Evolutionary conservation across 768 basidiomycete species (phyloP).

Genomic region (Podaxis mareebaensis): DNA sequence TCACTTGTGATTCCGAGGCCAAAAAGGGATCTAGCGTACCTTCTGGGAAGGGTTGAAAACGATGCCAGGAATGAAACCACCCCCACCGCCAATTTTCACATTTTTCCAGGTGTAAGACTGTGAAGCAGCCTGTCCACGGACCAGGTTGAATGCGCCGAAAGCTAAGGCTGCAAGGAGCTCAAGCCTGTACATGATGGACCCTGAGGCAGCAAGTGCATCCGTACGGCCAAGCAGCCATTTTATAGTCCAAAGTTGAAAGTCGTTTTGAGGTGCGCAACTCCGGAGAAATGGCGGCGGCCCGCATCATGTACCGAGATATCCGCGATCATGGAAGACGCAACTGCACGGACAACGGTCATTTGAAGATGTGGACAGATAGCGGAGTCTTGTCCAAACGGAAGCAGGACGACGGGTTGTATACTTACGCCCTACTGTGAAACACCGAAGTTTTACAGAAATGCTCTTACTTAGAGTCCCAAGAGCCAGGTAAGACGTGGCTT

Average conservation of each 20-base stretch:
- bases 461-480: not conserved
- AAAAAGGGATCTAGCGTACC: constrained; percentile 19
- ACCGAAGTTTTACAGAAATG: constrained; percentile 12
- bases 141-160: constrained; percentile 26
- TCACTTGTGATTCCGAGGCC: not conserved
- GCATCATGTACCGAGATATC: constrained; percentile 3
- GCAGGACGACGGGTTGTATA: not conserved
- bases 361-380: not conserved
- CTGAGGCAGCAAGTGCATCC: not conserved
- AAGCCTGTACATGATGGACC: constrained; percentile 31
- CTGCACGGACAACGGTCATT: not conserved
- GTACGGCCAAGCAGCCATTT: not conserved
- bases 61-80: constrained; percentile 56
- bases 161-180: constrained; percentile 33
- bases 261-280: not conserved
- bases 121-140: constrained; percentile 38
- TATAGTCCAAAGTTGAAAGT: not conserved
- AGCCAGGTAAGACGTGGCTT: not conserved
- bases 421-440: not conserved
- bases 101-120: constrained; percentile 64
- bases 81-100: constrained; percentile 52
- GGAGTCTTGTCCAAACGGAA: not conserved
- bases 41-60: constrained; percentile 62
- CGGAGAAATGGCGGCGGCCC: constrained; percentile 10
- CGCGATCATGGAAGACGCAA: constrained; percentile 1